A percentile compares a stretch with the other conserved stretches of the same genome.
Evolutionary conservation across 257 asterid genomes (phyloP).

Genomic region (Fraxinus quadrangulata): DNA sequence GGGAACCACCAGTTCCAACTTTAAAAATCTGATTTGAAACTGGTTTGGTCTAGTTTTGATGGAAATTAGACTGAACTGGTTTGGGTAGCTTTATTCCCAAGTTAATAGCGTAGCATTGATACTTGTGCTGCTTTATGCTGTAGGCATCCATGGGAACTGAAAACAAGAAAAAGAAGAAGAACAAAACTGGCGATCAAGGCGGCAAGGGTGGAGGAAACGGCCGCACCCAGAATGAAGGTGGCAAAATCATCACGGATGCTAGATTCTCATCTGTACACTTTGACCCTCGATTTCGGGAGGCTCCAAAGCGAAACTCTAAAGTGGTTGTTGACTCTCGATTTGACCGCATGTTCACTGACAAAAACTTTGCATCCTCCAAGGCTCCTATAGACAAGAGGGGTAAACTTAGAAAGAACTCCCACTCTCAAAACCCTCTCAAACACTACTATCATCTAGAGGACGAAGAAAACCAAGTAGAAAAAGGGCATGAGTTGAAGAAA

Average conservation of each 20-base stretch:
- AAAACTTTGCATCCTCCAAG: constrained; percentile 52
- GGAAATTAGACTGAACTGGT: neutral
- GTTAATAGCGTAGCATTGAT: neutral
- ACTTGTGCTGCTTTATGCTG: neutral
- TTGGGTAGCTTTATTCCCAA: neutral
- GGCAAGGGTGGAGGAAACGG: constrained; percentile 20
- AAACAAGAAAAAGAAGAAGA: constrained; percentile 36
- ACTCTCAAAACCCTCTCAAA: constrained; percentile 38
- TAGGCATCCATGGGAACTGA: constrained; percentile 44
- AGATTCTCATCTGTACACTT: constrained; percentile 72
- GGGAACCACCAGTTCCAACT: too few relatives aligned
- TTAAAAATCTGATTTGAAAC: neutral
- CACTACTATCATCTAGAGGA: constrained; percentile 63
- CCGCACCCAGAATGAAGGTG: constrained; percentile 9
- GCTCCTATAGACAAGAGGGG: constrained; percentile 86
- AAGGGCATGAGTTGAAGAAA: constrained; percentile 16
- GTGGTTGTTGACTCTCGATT: constrained; percentile 81
- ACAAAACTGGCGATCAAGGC: constrained; percentile 20
- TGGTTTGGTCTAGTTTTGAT: neutral
- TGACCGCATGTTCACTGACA: constrained; percentile 53
- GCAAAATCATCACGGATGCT: constrained; percentile 51
- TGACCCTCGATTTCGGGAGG: constrained; percentile 88
- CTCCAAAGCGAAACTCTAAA: constrained; percentile 65
- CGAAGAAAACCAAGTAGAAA: constrained; percentile 27
- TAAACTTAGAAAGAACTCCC: constrained; percentile 38